These are phyloP conservation scores for Aspergillus nanangensis DNA, from an alignment of 495 filamentous ascomycete species.

Conservation along the genomic window DNA sequence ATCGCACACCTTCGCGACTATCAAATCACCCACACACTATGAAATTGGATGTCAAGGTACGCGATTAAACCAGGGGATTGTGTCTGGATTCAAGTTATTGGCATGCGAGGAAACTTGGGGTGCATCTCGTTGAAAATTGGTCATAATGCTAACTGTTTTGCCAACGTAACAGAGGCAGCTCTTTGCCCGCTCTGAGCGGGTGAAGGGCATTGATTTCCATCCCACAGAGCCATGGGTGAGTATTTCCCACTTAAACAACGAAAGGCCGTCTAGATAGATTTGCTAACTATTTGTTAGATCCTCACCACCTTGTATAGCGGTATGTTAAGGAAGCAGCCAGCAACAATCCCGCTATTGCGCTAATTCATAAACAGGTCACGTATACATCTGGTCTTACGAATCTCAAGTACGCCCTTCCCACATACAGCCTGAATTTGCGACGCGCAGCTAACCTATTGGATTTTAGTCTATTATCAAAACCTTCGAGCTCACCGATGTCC, in stretches of 20 bases:
- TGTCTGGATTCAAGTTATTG: background rate
- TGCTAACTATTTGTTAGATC: constrained; percentile 54
- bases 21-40: constrained; percentile 53
- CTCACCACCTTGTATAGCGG: constrained; percentile 94
- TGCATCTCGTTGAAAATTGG: constrained; percentile 14
- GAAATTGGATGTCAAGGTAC: constrained; percentile 89
- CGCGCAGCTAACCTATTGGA: background rate
- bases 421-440: background rate
- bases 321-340: constrained; percentile 34
- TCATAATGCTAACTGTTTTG: constrained; percentile 26
- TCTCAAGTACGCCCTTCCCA: constrained; percentile 57
- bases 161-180: constrained; percentile 61
- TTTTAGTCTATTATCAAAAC: constrained; percentile 87
- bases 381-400: constrained; percentile 99
- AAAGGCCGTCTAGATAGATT: background rate
- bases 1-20: constrained; percentile 37
- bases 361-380: constrained; percentile 63
- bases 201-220: constrained; percentile 97
- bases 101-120: constrained; percentile 10
- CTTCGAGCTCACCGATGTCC: constrained; percentile 98
- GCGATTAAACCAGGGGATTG: constrained; percentile 19
- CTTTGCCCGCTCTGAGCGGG: constrained; percentile 81
- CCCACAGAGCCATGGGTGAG: constrained; percentile 88
- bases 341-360: constrained; percentile 12
- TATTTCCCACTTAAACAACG: constrained; percentile 6